These are phyloP conservation scores for Miscanthus lutarioriparius DNA, from an alignment of 176 grass and related monocot genomes.

Conservation along the genomic window DNA sequence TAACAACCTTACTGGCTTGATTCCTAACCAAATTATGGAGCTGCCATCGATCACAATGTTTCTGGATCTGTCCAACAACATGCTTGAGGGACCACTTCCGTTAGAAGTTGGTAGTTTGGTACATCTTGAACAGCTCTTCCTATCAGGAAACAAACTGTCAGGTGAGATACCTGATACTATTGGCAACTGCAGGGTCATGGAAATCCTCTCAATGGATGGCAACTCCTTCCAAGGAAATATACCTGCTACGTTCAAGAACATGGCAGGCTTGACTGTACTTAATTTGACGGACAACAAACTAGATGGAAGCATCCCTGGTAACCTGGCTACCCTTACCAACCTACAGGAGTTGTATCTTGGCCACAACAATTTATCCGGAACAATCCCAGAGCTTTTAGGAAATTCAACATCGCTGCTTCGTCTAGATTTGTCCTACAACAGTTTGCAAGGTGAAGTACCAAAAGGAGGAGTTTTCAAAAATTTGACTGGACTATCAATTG, in stretches of 20 bases:
- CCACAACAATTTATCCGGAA: slow-evolving; percentile 29
- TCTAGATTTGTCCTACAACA: slow-evolving; percentile 37
- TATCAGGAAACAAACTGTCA: slow-evolving; percentile 24
- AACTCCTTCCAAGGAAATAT: slow-evolving; percentile 42
- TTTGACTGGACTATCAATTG: slow-evolving; percentile 28
- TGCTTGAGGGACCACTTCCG: slow-evolving; percentile 17
- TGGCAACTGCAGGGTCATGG: slow-evolving; percentile 27
- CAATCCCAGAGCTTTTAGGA: slow-evolving; percentile 17
- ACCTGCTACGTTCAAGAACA: slow-evolving; percentile 27
- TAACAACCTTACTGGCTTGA: background rate
- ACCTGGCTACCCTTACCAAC: background rate
- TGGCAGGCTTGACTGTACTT: slow-evolving; percentile 21
- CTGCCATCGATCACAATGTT: background rate
- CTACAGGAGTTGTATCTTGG: slow-evolving; percentile 19
- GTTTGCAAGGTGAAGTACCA: slow-evolving; percentile 37
- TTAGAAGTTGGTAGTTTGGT: background rate
- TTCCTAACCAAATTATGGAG: background rate
- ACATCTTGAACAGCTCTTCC: background rate
- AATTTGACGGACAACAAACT: slow-evolving; percentile 34
- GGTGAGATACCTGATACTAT: slow-evolving; percentile 29
- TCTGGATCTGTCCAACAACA: background rate
- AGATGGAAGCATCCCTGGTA: slow-evolving; percentile 8
- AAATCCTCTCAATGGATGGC: slow-evolving; percentile 26
- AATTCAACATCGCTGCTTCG: background rate
- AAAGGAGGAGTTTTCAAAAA: slow-evolving; percentile 41